Evolutionary conservation across 805 yeast genomes (phyloP).

Genomic region (Starmera caribaea): DNA sequence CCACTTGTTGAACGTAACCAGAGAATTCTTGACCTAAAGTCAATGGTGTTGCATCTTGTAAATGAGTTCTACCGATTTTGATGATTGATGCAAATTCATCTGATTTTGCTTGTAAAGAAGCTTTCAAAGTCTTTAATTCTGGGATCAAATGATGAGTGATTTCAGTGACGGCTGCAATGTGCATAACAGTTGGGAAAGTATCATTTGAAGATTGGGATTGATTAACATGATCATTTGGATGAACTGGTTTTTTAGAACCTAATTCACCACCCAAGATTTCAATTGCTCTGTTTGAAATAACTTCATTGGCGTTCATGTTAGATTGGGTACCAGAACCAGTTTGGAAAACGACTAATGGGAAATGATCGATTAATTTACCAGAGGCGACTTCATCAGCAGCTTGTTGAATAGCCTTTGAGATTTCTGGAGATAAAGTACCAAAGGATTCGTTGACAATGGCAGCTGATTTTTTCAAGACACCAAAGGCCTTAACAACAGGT

Average conservation of each 20-base stretch:
- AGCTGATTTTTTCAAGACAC: constrained; percentile 88
- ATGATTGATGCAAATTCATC: constrained; percentile 83
- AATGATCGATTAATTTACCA: constrained; percentile 87
- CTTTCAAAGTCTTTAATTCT: constrained; percentile 66
- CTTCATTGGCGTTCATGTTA: constrained; percentile 99
- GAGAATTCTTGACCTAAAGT: constrained; percentile 97
- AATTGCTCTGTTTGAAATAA: constrained; percentile 95
- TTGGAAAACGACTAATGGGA: constrained; percentile 97
- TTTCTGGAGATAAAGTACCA: constrained; percentile 76
- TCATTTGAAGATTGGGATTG: constrained; percentile 98
- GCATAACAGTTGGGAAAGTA: constrained; percentile 99
- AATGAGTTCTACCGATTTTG: constrained; percentile 97
- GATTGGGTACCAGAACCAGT: constrained; percentile 99
- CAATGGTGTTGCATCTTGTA: constrained; percentile 97
- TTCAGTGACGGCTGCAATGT: constrained; percentile 94
- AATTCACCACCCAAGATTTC: constrained; percentile 86
- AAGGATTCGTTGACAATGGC: constrained; percentile 80
- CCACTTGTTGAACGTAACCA: constrained; percentile 90
- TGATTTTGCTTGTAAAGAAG: constrained; percentile 66
- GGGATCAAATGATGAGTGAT: constrained; percentile 71
- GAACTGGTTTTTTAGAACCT: constrained; percentile 92
- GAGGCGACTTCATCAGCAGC: constrained; percentile 94
- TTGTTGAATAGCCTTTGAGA: constrained; percentile 76
- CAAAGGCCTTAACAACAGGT: constrained; percentile 87
- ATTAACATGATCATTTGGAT: constrained; percentile 98